phyloP scores from a whole-genome alignment of 306 rosid genomes.

The Albizia julibrissin region DNA sequence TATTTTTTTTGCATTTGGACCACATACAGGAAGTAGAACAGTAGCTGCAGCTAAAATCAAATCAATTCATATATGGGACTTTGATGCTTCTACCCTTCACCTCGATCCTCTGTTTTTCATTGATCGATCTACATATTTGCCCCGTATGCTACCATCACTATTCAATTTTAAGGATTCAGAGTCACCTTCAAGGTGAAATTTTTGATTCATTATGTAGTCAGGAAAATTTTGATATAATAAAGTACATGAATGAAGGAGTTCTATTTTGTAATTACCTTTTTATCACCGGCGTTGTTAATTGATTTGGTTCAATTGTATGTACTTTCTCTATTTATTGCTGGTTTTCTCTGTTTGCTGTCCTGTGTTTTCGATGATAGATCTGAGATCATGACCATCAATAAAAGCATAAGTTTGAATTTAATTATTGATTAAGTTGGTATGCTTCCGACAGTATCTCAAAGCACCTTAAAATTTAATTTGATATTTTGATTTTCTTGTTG shows the following conservation, averaged over 20 bases:
- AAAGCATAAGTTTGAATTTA: background rate
- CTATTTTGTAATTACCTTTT: constrained; percentile 37
- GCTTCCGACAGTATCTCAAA: background rate
- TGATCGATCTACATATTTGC: constrained; percentile 23
- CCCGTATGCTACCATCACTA: constrained; percentile 40
- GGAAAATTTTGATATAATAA: constrained; percentile 59
- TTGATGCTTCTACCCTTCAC: constrained; percentile 4
- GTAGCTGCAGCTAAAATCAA: background rate
- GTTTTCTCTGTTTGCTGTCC: constrained; percentile 33
- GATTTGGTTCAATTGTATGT: constrained; percentile 61
- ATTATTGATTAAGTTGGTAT: background rate
- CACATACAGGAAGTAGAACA: constrained; percentile 5
- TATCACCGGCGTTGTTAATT: constrained; percentile 50
- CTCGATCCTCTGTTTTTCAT: constrained; percentile 1
- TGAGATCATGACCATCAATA: constrained; percentile 26
- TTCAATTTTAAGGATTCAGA: constrained; percentile 37
- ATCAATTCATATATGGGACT: background rate
- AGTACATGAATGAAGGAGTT: constrained; percentile 41
- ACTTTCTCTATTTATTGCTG: constrained; percentile 38
- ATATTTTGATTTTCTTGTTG: background rate
- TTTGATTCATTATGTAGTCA: constrained; percentile 49
- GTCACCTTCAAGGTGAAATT: constrained; percentile 49
- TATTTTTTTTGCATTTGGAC: constrained; percentile 11
- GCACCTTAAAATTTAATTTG: background rate
- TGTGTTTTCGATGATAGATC: constrained; percentile 9